Base-by-base conservation (phyloP, 2,329 filamentous ascomycete genomes). In the Calycina herbarum region DNA sequence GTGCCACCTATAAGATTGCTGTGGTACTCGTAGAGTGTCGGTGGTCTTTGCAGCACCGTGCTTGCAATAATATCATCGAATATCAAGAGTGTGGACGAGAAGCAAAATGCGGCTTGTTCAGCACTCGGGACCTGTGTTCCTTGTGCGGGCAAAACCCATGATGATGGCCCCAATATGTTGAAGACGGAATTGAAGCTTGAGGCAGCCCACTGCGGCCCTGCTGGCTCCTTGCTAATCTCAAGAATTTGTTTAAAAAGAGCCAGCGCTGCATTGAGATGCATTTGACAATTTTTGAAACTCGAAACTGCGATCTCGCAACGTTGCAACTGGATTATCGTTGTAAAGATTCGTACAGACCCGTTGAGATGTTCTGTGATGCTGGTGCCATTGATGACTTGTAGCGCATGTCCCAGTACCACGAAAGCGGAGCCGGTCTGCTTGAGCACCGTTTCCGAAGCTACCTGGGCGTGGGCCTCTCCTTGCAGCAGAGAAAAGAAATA, bases 91-190 rank as follows among this genome's bases (percentile, higher is more conserved):
- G 81, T 38, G 79, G 2, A 81, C 79, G 70, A 81, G 84, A 75
- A 85, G 85, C n/a, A 80, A 79, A 61, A 84, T 78, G 0, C 83
- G 81, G 82, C 81, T 69, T 85, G 82, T 68, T 80, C 80, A 24
- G 80, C 78, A 65, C 78, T 81, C 0, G 81, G 48, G 64, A 70
- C 17, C 62, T 38, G 35, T 38, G 35, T 38, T 38, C 35, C 35
- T 13, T 38, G 8, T 38, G 35, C 35, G 8, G 35, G 35, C 66
- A 65, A 57, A 59, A 59, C 35, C 64, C 62, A 68, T 62, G 64
- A 42, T 62, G 64, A 42, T 42, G 62, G 64, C 31, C 68, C 66
- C 42, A 70, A n/a, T 13, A 13, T 68, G 7, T 48, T 67, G 35
- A 70, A 61, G 57, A 71, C 65, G 63, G 38, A 11, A 35, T 67